Evolutionary conservation across 2,329 filamentous ascomycete species (phyloP).

Genomic region (Pyrenophora graminea): DNA sequence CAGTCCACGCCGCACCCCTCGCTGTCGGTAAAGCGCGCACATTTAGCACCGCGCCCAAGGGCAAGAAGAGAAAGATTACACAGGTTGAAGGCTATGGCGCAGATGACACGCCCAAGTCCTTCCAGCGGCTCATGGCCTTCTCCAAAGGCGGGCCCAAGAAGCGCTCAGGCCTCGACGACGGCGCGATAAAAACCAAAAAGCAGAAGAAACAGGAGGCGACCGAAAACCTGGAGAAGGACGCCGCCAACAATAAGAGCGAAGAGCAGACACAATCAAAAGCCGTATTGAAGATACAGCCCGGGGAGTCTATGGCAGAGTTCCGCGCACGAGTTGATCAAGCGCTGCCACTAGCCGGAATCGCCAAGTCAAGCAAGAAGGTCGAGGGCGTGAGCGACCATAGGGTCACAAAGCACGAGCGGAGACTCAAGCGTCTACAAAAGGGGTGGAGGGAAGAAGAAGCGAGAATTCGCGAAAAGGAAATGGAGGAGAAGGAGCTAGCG

Average conservation of each 20-base stretch:
- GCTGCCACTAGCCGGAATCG: slow-evolving; percentile 73
- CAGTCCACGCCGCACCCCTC: slow-evolving; percentile 62
- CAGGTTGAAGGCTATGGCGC: slow-evolving; percentile 58
- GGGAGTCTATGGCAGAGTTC: slow-evolving; percentile 83
- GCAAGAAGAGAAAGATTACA: slow-evolving; percentile 45
- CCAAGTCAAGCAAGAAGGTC: slow-evolving; percentile 64
- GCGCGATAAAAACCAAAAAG: slow-evolving; percentile 56
- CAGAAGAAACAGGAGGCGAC: slow-evolving; percentile 45
- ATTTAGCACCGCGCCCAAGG: slow-evolving; percentile 38
- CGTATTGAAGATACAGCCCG: slow-evolving; percentile 67
- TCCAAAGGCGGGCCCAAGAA: slow-evolving; percentile 60
- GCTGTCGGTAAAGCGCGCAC: slow-evolving; percentile 55
- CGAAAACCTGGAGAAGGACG: slow-evolving; percentile 13
- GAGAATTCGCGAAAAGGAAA: slow-evolving; percentile 70
- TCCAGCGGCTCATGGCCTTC: slow-evolving; percentile 81
- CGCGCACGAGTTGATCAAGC: slow-evolving; percentile 80
- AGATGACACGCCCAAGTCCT: slow-evolving; percentile 87
- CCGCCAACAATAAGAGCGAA: slow-evolving; percentile 25
- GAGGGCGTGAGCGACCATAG: slow-evolving; percentile 68
- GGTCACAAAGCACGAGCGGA: slow-evolving; percentile 78
- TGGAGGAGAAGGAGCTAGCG: slow-evolving; percentile 74
- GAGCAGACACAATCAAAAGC: slow-evolving; percentile 21
- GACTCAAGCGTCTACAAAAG: slow-evolving; percentile 65
- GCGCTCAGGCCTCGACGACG: slow-evolving; percentile 70
- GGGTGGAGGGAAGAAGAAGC: slow-evolving; percentile 62